Evolutionary conservation across 495 filamentous ascomycete genomes (phyloP), one percentile per base, ranked within the genome.

Genomic region (Amniculicola lignicola): DNA sequence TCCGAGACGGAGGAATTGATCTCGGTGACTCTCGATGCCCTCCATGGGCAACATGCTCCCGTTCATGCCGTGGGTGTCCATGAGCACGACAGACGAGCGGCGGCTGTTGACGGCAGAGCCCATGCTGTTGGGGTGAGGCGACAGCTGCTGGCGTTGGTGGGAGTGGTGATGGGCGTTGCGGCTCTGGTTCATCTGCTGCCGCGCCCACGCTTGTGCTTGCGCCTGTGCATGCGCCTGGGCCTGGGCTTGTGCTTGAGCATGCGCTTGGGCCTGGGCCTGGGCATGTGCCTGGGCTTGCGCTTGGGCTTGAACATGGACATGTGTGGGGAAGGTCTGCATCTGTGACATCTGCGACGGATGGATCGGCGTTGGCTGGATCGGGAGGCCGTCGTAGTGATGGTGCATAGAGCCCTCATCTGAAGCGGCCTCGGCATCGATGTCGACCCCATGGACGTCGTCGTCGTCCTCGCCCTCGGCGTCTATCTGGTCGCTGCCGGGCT

Each of bases 211-310:
- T 23, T 46, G 37, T 2, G 54, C 54, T 22, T 57, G 54, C 4
- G 55, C 55, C 33, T 59, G 56, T 3, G 56, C 57, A 28, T 56
- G 53, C 2, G 47, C 45, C 11, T 62, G 59, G 22, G 58, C 44
- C 19, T 54, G 51, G 53, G 33, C 57, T 44, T 51, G 66, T 40
- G 54, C 71, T 18, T 70, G 69, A 14, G 63, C 60, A n/a, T 67
- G 65, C 9, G 55, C 57, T 43, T 67, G 66, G 5, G 43, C 51
- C 35, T 60, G 49, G 39, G 62, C 37, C 9, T 56, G 43, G 12
- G 52, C 54, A 37, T 70, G 60, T 15, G 54, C 46, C 1, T 56
- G 52, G 24, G 61, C 56, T 16, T 66, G 63, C 56, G 63, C 45
- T 33, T 73, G 72, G 6, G 54, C 42, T 27, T 67, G 58, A 0